Conservation (phyloP, 352 stramenopile species). For the Phytophthora fragariaefolia region DNA sequence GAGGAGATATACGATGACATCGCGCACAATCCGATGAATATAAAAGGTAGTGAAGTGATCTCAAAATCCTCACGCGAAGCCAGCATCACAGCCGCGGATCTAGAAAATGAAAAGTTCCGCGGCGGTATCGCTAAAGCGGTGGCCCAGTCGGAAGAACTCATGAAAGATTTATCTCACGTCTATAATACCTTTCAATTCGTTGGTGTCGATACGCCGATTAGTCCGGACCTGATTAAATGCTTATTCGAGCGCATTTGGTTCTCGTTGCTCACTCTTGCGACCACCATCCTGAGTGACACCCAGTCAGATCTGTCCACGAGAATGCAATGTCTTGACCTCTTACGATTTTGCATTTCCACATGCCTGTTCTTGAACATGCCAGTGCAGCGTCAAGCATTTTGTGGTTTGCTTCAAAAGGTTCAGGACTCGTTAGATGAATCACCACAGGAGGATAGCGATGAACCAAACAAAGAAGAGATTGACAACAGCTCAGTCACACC, state of each 20-base stretch:
- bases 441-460: slow-evolving; percentile 6
- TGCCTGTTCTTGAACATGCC: slow-evolving; percentile 86
- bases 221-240: slow-evolving; percentile 91
- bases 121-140: slow-evolving; percentile 73
- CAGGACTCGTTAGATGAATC: slow-evolving; percentile 57
- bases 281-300: slow-evolving; percentile 81
- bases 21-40: slow-evolving; percentile 91
- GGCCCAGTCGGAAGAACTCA: slow-evolving; percentile 83
- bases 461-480: slow-evolving; percentile 18
- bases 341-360: slow-evolving; percentile 84
- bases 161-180: slow-evolving; percentile 81
- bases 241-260: slow-evolving; percentile 96
- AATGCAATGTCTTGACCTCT: slow-evolving; percentile 83
- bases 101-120: slow-evolving; percentile 84
- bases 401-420: slow-evolving; percentile 75
- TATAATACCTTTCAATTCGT: slow-evolving; percentile 93
- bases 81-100: slow-evolving; percentile 47
- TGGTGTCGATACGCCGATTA: slow-evolving; percentile 90
- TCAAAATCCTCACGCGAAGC: slow-evolving; percentile 51
- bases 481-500: slow-evolving; percentile 4
- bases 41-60: slow-evolving; percentile 79
- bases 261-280: slow-evolving; percentile 90
- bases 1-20: slow-evolving; percentile 97
- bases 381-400: slow-evolving; percentile 80
- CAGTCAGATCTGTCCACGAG: slow-evolving; percentile 81